Base-by-base conservation (phyloP, 331 rosid species). In the Erythrophleum ivorense region DNA sequence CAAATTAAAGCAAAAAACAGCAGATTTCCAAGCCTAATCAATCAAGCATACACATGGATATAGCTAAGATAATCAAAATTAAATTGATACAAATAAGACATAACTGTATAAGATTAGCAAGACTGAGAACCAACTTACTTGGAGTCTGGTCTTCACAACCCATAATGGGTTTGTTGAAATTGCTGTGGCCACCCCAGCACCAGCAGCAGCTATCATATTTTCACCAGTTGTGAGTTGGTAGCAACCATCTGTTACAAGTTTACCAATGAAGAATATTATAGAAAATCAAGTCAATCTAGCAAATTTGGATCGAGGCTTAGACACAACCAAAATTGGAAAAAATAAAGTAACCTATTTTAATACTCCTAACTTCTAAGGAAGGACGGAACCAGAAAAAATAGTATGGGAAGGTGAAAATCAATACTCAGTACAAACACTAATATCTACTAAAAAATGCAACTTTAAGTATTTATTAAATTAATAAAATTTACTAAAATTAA, bases 91-190 rank as follows among this genome's bases (percentile, higher is more conserved):
- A 82, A 59, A 41, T 15, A 75, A 53, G 46, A 10, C 6, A 58
- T 29, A 53, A 10, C 18, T 11, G 33, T 21, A 45, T 43, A 19
- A 76, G 43, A 79, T 64, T 66, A 16, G 10, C 12, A 60, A 65
- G 36, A 77, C 60, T 76, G 62, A 84, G 59, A 83, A 41, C 43
- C 65, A 85, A 92, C 93, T 87, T 84, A 96, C 99, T 93, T 96
- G 99, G 48, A 96, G 99, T 81, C 98, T 91, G 75, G 99, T 96
- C 84, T 96, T 94, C 66, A 96, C 97, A 82, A 96, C 99, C 99
- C 99, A 96, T 84, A 96, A 77, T 40, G 99, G 99, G 85, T 96
- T 96, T 53, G 97, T 94, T 62, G 95, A 64, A 71, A 93, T 72
- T 62, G 98, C 88, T 16, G 99, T 96, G 81, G 97, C 92, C 3